A percentile compares a stretch with the other conserved stretches of the same genome.
These are phyloP conservation scores for Ampelocalamus luodianensis DNA, from an alignment of 176 grass and related monocot species.

Conservation along the genomic window DNA sequence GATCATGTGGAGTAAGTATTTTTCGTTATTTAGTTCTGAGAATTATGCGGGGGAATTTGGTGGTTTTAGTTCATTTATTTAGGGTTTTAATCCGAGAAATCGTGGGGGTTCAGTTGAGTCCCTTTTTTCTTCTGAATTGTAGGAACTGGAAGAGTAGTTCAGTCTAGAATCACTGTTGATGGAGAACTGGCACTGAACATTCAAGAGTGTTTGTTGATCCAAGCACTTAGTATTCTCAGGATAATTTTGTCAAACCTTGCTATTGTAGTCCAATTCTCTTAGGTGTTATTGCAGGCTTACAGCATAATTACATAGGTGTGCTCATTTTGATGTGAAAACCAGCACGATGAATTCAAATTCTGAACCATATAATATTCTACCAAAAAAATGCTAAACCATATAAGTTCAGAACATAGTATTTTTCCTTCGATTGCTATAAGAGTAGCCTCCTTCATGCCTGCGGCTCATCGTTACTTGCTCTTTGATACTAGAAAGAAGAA, in stretches of 20 bases:
- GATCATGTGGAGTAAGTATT: constrained; percentile 64
- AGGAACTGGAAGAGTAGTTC: background rate
- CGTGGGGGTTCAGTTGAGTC: background rate
- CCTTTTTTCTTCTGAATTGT: background rate
- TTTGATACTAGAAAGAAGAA: constrained; percentile 64
- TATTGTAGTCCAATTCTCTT: background rate
- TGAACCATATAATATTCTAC: too few relatives aligned
- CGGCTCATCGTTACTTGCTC: background rate
- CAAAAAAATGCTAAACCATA: background rate
- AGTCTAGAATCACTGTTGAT: background rate
- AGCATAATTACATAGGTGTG: background rate
- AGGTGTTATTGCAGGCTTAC: background rate
- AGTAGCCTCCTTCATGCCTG: constrained; percentile 7
- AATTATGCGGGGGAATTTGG: constrained; percentile 7
- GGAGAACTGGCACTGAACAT: background rate
- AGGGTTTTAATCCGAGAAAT: background rate
- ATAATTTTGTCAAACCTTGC: background rate
- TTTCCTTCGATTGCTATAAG: background rate
- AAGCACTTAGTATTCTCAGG: background rate
- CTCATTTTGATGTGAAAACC: background rate
- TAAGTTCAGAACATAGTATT: background rate
- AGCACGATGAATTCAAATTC: background rate
- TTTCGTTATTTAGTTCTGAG: background rate
- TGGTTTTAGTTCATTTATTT: background rate
- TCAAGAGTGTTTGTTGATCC: background rate